Evolutionary conservation across 129 eudicot genomes (phyloP).

Genomic region (Artemisia annua): DNA sequence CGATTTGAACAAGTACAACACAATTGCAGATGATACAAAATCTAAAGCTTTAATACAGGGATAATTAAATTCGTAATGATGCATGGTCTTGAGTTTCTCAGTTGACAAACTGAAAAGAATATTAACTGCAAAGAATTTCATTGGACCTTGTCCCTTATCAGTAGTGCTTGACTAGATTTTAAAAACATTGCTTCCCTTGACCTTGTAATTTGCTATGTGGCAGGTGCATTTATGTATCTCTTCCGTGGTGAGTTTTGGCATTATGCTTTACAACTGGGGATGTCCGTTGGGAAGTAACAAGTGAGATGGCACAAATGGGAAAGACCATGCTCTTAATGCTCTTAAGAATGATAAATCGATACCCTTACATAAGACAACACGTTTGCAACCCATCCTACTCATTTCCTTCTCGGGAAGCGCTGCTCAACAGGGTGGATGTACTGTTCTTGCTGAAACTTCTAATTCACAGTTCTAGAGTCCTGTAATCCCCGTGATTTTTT

Average conservation of each 20-base stretch:
- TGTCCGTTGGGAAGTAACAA: constrained; percentile 76
- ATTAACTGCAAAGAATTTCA: too few species aligned
- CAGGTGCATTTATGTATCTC: constrained; percentile 91
- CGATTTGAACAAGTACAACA: too few species aligned
- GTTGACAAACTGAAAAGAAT: too few species aligned
- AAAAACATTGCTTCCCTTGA: not conserved
- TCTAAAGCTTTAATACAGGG: too few species aligned
- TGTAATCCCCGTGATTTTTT: not conserved
- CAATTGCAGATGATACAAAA: too few species aligned
- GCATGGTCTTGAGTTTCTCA: too few species aligned
- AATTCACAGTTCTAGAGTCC: not conserved
- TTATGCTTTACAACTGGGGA: constrained; percentile 83
- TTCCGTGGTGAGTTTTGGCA: constrained; percentile 87
- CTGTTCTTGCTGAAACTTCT: not conserved
- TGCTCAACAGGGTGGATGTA: constrained; percentile 69
- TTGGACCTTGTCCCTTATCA: not conserved
- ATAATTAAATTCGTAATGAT: too few species aligned
- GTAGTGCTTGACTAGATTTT: not conserved
- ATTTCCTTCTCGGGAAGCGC: constrained; percentile 82
- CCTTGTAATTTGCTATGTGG: constrained; percentile 15
- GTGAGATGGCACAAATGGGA: constrained; percentile 45
- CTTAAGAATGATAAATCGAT: constrained; percentile 52
- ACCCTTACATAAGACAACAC: constrained; percentile 79
- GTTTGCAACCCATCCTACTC: constrained; percentile 68
- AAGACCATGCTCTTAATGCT: constrained; percentile 68